Percentiles rank a stretch among this genome's conserved stretches.
Conservation (phyloP, 1,284 basidiomycete genomes). For the Vanrija sp. region DNA sequence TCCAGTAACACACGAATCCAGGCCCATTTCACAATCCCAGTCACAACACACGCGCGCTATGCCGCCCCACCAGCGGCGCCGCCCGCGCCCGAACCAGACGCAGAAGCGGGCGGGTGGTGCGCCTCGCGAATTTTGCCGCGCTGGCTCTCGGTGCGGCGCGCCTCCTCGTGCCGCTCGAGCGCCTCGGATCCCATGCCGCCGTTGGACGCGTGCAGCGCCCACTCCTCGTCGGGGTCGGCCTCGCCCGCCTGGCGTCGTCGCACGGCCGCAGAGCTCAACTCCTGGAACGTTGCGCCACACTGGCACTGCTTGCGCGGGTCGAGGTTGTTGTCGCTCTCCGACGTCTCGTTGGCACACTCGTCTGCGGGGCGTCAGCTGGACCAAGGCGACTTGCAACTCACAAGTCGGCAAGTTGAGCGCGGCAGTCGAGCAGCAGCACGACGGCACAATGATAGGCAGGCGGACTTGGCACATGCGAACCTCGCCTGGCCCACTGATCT, state of each 20-base stretch:
- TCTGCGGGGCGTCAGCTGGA: conserved; percentile 9
- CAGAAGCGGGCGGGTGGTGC: too few species aligned
- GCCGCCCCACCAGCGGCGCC: too few species aligned
- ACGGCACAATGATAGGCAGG: conserved; percentile 37
- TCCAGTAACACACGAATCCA: too few species aligned
- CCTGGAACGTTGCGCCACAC: conserved; percentile 34
- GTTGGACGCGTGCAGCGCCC: not conserved
- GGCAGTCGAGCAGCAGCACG: conserved; percentile 34
- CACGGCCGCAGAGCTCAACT: conserved; percentile 35
- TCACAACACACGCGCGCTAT: too few species aligned
- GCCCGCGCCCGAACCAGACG: too few species aligned
- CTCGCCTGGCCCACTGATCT: conserved; percentile 38
- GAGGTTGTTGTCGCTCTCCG: conserved; percentile 16
- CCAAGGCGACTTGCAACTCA: conserved; percentile 14
- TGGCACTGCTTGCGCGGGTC: conserved; percentile 26
- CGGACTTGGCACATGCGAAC: conserved; percentile 42
- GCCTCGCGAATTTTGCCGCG: too few species aligned
- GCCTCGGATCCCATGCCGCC: too few species aligned
- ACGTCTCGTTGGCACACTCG: conserved; percentile 12
- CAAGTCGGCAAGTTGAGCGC: conserved; percentile 39
- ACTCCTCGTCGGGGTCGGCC: not conserved
- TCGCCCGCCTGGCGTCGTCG: conserved; percentile 3
- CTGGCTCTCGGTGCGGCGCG: too few species aligned
- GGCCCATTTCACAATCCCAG: too few species aligned
- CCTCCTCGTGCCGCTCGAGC: too few species aligned